Conservation (phyloP, 768 basidiomycete genomes). For the Auriscalpium orientale region DNA sequence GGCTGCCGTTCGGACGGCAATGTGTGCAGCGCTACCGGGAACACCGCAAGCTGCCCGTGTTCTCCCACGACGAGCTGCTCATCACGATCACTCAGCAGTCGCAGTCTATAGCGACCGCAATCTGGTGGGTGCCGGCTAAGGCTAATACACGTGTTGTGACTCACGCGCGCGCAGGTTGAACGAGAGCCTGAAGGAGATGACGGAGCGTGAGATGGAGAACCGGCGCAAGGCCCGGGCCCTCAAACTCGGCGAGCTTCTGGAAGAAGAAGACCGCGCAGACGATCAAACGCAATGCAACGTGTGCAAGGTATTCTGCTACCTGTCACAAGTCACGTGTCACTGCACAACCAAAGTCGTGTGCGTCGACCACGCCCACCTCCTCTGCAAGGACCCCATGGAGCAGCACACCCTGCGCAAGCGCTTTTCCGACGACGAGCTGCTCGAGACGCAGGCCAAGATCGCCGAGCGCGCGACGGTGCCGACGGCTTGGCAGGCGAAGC, state of each 20-base stretch:
- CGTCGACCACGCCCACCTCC: slow-evolving; percentile 70
- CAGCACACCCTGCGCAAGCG: slow-evolving; percentile 68
- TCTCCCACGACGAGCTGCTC: slow-evolving; percentile 95
- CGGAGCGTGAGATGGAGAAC: slow-evolving; percentile 66
- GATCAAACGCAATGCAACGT: slow-evolving; percentile 92
- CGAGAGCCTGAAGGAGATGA: slow-evolving; percentile 83
- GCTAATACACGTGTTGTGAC: background rate
- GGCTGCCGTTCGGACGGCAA: slow-evolving; percentile 80
- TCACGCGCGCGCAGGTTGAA: slow-evolving; percentile 53
- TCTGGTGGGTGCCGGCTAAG: slow-evolving; percentile 58
- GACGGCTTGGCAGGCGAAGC: slow-evolving; percentile 63
- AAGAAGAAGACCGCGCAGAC: slow-evolving; percentile 77
- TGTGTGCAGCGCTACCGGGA: slow-evolving; percentile 88
- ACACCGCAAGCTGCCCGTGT: slow-evolving; percentile 89
- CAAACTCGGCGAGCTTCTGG: slow-evolving; percentile 60
- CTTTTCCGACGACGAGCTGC: slow-evolving; percentile 71
- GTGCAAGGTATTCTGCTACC: slow-evolving; percentile 93
- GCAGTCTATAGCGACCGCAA: slow-evolving; percentile 82
- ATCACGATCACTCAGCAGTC: slow-evolving; percentile 98
- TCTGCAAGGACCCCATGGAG: slow-evolving; percentile 59
- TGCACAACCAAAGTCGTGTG: slow-evolving; percentile 80
- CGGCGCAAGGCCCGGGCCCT: slow-evolving; percentile 55
- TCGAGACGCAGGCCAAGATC: slow-evolving; percentile 58
- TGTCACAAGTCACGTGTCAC: slow-evolving; percentile 82
- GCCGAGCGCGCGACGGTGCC: slow-evolving; percentile 69